Evolutionary conservation across 129 eudicot genomes (phyloP).

Genomic region (Pseudognaphalium luteoalbum): DNA sequence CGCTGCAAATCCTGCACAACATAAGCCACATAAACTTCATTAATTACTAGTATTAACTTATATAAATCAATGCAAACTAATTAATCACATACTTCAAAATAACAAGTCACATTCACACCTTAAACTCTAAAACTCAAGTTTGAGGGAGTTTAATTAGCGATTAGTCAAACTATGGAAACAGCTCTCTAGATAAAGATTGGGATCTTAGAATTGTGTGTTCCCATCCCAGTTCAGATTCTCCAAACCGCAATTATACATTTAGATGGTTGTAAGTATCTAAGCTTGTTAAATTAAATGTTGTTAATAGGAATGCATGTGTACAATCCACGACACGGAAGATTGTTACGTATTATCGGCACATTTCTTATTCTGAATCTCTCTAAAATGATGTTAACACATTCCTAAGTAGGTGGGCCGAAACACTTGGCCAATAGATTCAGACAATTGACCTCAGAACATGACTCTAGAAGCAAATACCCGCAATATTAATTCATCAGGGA

Average conservation of each 20-base stretch:
- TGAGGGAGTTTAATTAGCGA: background rate
- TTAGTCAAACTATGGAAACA: background rate
- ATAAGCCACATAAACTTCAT: constrained; percentile 23
- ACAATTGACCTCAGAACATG: constrained; percentile 17
- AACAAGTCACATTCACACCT: background rate
- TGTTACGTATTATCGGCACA: background rate
- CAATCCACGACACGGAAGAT: background rate
- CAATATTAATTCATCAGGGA: constrained; percentile 87
- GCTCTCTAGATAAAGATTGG: background rate
- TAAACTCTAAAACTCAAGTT: background rate
- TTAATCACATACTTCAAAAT: background rate
- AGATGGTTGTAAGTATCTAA: background rate
- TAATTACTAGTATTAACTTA: background rate
- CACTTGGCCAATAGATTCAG: background rate
- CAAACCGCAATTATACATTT: background rate
- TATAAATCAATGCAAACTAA: background rate
- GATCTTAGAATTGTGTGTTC: background rate
- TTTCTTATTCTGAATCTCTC: background rate
- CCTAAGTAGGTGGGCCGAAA: background rate
- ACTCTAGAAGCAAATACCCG: constrained; percentile 51
- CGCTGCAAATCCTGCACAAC: constrained; percentile 87
- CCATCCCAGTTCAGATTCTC: background rate
- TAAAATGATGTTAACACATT: background rate
- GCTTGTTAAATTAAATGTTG: background rate
- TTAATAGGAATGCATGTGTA: background rate